Percentiles rank a stretch among this genome's conserved stretches.
Conservation (phyloP, 176 grass and related monocot genomes). For the Eragrostis curvula region DNA sequence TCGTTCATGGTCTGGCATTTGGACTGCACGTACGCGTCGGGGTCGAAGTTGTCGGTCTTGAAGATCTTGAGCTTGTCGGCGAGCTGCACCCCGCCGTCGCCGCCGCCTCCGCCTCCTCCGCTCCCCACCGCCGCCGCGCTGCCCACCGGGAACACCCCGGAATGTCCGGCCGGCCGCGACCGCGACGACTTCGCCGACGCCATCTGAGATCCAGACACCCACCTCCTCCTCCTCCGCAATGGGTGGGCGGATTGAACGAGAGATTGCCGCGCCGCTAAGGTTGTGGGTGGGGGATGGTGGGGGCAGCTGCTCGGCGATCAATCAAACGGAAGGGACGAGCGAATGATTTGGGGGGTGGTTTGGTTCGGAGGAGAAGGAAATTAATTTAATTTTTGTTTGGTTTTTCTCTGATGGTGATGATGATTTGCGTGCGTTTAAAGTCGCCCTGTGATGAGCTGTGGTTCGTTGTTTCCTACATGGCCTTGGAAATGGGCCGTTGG, state of each 20-base stretch:
- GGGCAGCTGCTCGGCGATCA: constrained; percentile 33
- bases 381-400: background rate
- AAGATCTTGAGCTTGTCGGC: constrained; percentile 99
- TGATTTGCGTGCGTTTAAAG: constrained; percentile 23
- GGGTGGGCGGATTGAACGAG: constrained; percentile 7
- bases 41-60: constrained; percentile 98
- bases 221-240: constrained; percentile 7
- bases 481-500: constrained; percentile 16
- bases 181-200: constrained; percentile 82
- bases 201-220: constrained; percentile 57
- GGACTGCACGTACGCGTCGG: constrained; percentile 94
- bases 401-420: background rate
- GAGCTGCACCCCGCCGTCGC: constrained; percentile 84
- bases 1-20: constrained; percentile 98
- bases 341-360: constrained; percentile 32
- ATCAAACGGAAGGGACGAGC: background rate
- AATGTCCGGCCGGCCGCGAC: constrained; percentile 71
- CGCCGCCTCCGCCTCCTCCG: constrained; percentile 27
- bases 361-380: background rate
- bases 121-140: constrained; percentile 37
- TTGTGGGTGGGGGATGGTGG: background rate
- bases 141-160: constrained; percentile 63
- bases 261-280: constrained; percentile 5
- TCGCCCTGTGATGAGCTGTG: constrained; percentile 1
- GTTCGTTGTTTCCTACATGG: background rate